Evolutionary conservation across 1,284 basidiomycete species (phyloP).

Genomic region (Puccinia hordei): DNA sequence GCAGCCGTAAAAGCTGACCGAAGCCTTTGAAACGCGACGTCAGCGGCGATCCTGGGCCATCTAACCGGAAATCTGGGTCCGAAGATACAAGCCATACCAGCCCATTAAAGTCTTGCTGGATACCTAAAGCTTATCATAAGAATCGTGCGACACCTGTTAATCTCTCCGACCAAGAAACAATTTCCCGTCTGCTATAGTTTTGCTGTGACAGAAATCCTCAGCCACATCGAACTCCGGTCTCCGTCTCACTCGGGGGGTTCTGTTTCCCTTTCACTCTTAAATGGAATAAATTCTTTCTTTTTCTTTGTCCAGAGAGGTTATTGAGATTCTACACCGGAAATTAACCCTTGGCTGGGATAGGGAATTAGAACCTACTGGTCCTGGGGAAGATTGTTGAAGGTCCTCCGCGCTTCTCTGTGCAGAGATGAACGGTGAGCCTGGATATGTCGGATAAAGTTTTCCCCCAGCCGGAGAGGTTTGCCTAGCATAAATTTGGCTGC

Average conservation of each 20-base stretch:
- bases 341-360: too few species aligned
- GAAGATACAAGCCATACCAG: not conserved
- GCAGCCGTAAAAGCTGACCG: not conserved
- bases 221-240: too few species aligned
- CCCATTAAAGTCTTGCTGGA: not conserved
- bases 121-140: too few species aligned
- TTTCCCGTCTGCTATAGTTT: too few species aligned
- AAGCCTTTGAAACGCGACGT: not conserved
- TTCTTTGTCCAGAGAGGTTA: too few species aligned
- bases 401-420: not conserved
- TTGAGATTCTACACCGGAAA: too few species aligned
- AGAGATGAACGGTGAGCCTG: not conserved
- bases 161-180: too few species aligned
- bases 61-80: not conserved
- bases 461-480: not conserved
- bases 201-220: too few species aligned
- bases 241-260: not conserved
- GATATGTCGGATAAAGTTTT: not conserved
- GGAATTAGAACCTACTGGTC: not conserved
- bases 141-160: not conserved
- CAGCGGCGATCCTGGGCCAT: not conserved
- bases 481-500: not conserved
- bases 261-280: not conserved
- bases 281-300: too few species aligned
- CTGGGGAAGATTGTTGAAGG: not conserved